phyloP scores from a whole-genome alignment of 495 filamentous ascomycete genomes.

The Xylaria acuta region DNA sequence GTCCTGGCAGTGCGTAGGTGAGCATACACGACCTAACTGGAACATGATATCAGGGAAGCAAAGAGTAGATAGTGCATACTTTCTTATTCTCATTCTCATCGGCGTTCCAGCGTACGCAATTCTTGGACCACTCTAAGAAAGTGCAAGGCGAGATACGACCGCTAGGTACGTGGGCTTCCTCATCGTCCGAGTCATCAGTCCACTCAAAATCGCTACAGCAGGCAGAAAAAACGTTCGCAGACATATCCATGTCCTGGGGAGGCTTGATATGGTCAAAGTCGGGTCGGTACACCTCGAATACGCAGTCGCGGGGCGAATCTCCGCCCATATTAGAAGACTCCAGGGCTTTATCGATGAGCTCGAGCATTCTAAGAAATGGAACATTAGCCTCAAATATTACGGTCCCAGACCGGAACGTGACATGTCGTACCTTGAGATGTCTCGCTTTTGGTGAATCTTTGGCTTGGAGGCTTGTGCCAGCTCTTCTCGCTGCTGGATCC shows the following conservation, averaged over 20 bases:
- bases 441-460: slow-evolving; percentile 10
- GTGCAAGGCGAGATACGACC: slow-evolving; percentile 34
- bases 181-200: slow-evolving; percentile 32
- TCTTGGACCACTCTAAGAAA: slow-evolving; percentile 31
- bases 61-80: slow-evolving; percentile 24
- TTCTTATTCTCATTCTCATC: slow-evolving; percentile 9
- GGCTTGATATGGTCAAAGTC: slow-evolving; percentile 23
- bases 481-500: slow-evolving; percentile 24
- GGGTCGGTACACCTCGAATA: slow-evolving; percentile 30
- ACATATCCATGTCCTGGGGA: slow-evolving; percentile 26
- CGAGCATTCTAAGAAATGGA: slow-evolving; percentile 26
- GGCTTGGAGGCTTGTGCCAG: slow-evolving; percentile 1
- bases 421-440: slow-evolving; percentile 25
- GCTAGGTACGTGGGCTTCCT: slow-evolving; percentile 28
- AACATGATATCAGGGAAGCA: neutral
- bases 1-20: slow-evolving; percentile 1
- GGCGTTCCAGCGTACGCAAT: slow-evolving; percentile 23
- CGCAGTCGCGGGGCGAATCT: slow-evolving; percentile 23
- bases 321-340: slow-evolving; percentile 23
- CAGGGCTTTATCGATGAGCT: slow-evolving; percentile 27
- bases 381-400: neutral
- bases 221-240: slow-evolving; percentile 6
- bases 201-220: slow-evolving; percentile 19
- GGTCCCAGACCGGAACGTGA: neutral
- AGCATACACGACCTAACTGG: neutral